These are phyloP conservation scores for Globisporangium viniferum DNA, from an alignment of 352 stramenopile species.

Conservation along the genomic window DNA sequence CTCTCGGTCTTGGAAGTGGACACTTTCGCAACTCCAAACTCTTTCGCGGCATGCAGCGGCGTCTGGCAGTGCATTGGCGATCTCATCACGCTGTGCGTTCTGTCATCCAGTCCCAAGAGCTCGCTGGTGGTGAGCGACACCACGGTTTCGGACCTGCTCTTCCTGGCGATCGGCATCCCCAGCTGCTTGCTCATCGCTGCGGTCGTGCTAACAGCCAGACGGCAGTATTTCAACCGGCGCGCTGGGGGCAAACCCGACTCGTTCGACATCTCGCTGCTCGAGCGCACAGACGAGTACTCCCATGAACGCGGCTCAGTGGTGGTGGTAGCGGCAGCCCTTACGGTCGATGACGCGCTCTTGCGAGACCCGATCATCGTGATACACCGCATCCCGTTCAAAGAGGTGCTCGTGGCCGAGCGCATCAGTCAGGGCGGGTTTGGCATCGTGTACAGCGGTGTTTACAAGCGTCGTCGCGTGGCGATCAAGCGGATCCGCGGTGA, in stretches of 20 bases:
- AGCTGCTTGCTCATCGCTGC: background rate
- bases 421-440: conserved; percentile 24
- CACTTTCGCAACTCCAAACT: background rate
- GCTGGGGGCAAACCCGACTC: background rate
- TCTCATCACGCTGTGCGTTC: background rate
- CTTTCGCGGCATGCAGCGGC: background rate
- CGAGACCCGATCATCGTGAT: conserved; percentile 19
- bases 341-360: conserved; percentile 12
- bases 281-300: conserved; percentile 7
- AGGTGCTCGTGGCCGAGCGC: conserved; percentile 7
- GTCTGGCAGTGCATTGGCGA: background rate
- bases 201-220: background rate
- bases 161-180: background rate
- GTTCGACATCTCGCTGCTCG: conserved; percentile 3
- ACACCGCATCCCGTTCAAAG: conserved; percentile 13
- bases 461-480: conserved; percentile 18
- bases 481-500: conserved; percentile 26
- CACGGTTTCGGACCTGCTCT: background rate
- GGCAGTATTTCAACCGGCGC: background rate
- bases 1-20: conserved; percentile 13
- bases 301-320: background rate
- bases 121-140: background rate
- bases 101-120: background rate
- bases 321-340: background rate
- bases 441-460: conserved; percentile 24